phyloP scores from a whole-genome alignment of 2,329 filamentous ascomycete species.

The Pleurostoma richardsiae region DNA sequence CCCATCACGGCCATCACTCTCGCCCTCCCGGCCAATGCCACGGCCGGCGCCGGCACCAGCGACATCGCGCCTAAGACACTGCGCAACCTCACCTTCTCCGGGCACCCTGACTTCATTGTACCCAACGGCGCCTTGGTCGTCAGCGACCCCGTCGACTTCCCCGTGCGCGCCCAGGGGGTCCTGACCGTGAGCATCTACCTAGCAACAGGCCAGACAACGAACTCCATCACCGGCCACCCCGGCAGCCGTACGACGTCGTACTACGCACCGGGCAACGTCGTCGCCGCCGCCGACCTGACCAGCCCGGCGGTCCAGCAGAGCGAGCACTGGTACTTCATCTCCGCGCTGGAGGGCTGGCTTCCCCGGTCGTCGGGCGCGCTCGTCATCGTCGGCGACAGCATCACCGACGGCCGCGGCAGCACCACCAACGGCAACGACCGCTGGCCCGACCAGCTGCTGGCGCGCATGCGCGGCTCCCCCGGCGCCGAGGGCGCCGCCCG shows the following conservation, averaged over 20 bases:
- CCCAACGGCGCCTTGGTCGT: constrained; percentile 51
- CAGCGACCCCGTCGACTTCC: constrained; percentile 52
- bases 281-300: constrained; percentile 33
- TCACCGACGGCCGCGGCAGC: constrained; percentile 59
- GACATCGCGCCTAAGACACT: constrained; percentile 41
- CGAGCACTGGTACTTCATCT: constrained; percentile 56
- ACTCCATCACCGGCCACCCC: constrained; percentile 54
- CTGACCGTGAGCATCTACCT: constrained; percentile 56
- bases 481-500: constrained; percentile 17
- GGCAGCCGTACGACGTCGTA: constrained; percentile 55
- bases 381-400: constrained; percentile 59
- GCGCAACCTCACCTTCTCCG: constrained; percentile 49
- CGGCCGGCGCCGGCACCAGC: constrained; percentile 36
- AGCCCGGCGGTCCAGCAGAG: constrained; percentile 12
- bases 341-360: constrained; percentile 49
- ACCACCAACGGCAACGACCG: constrained; percentile 53
- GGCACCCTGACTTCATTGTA: constrained; percentile 36
- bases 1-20: constrained; percentile 52
- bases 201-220: constrained; percentile 46
- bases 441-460: constrained; percentile 36
- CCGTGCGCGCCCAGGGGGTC: constrained; percentile 39
- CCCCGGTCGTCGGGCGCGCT: constrained; percentile 34
- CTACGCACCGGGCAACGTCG: constrained; percentile 46
- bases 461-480: constrained; percentile 29
- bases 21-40: constrained; percentile 44